A percentile compares a stretch with the other conserved stretches of the same genome.
Conservation (phyloP, 768 basidiomycete genomes). For the Mycena amicta region DNA sequence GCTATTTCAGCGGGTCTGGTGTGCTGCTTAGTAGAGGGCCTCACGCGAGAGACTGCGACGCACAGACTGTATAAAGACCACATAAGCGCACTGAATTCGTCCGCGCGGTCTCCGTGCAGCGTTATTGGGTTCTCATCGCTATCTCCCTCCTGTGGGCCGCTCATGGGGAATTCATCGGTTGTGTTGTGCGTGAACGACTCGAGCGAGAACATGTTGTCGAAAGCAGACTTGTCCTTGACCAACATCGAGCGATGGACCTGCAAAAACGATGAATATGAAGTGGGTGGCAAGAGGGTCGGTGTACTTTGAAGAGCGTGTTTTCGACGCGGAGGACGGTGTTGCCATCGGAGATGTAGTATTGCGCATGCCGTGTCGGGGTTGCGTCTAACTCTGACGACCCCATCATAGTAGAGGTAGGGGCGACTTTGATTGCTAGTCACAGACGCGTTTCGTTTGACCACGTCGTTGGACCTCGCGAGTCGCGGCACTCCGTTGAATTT, state of each 20-base stretch:
- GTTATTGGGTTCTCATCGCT: conserved; percentile 54
- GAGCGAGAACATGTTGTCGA: conserved; percentile 50
- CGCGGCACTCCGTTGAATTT: too few species aligned
- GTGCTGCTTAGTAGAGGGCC: not conserved
- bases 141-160: conserved; percentile 43
- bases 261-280: not conserved
- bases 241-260: conserved; percentile 30
- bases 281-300: conserved; percentile 1
- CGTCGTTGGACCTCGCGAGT: too few species aligned
- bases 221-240: conserved; percentile 46
- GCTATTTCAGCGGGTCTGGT: conserved; percentile 49
- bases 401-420: conserved; percentile 1
- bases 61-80: conserved; percentile 58
- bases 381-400: not conserved
- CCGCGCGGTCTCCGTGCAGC: conserved; percentile 50
- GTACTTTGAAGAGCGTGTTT: conserved; percentile 48
- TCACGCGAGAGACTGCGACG: conserved; percentile 26
- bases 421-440: too few species aligned
- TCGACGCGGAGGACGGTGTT: conserved; percentile 46
- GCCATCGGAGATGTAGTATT: conserved; percentile 47
- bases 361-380: conserved; percentile 28
- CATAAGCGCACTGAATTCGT: conserved; percentile 52
- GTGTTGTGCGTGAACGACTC: conserved; percentile 36
- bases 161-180: conserved; percentile 15
- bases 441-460: too few species aligned